phyloP scores from a whole-genome alignment of 192 early-diverging fungal species.

The Entomortierella lignicola region DNA sequence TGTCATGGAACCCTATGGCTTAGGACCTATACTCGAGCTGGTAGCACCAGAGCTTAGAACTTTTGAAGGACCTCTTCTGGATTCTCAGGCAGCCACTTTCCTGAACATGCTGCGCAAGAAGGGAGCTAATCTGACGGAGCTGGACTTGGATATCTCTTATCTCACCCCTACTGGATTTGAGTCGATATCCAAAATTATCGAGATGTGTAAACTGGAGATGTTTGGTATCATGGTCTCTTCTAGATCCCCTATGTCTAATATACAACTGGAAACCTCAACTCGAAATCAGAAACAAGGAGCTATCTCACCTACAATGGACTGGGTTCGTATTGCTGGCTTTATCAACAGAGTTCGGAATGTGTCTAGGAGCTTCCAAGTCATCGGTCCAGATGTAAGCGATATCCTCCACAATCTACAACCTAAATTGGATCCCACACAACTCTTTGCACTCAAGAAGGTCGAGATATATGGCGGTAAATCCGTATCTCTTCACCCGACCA shows the following conservation, averaged over 20 bases:
- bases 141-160: conserved; percentile 5
- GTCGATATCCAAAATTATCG: not conserved
- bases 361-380: not conserved
- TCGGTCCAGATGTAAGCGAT: not conserved
- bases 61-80: not conserved
- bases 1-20: not conserved
- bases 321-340: not conserved
- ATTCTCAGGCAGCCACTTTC: not conserved
- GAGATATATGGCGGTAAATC: conserved; percentile 3
- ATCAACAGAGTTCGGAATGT: not conserved
- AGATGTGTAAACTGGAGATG: not conserved
- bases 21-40: conserved; percentile 6
- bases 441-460: not conserved
- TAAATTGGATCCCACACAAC: not conserved
- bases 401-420: conserved; percentile 1
- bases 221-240: not conserved
- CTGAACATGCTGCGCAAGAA: not conserved
- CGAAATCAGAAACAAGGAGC: too few relatives aligned
- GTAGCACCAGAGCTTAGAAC: not conserved
- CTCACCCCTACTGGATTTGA: not conserved
- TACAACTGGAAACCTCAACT: too few relatives aligned
- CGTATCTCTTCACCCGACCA: not conserved
- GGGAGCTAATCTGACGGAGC: not conserved
- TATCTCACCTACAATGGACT: not conserved
- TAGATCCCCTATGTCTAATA: too few relatives aligned